Conservation (phyloP, 768 basidiomycete genomes). For the Zangia roseola region DNA sequence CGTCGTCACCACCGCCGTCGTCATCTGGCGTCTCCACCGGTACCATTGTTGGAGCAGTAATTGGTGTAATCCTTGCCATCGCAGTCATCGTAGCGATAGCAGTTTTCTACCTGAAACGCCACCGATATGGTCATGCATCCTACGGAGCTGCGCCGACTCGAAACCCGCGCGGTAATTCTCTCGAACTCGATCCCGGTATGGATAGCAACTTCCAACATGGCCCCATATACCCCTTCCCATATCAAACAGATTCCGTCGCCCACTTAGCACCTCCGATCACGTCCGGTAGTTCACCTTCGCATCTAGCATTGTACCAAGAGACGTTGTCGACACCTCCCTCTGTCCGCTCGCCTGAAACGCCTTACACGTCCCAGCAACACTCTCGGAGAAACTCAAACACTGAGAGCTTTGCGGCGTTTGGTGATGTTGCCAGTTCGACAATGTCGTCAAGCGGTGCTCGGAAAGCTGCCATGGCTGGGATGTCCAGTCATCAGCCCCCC, state of each 20-base stretch:
- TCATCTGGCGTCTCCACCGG: constrained; percentile 37
- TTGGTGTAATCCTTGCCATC: constrained; percentile 53
- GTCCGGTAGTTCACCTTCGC: background rate
- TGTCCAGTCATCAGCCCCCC: constrained; percentile 37
- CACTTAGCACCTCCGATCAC: constrained; percentile 13
- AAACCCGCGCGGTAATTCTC: constrained; percentile 34
- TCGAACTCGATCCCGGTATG: constrained; percentile 36
- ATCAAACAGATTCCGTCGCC: constrained; percentile 21
- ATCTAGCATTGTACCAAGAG: constrained; percentile 2
- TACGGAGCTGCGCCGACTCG: constrained; percentile 30
- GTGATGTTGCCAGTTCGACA: constrained; percentile 21
- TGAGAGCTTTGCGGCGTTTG: constrained; percentile 17
- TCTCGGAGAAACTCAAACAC: constrained; percentile 21
- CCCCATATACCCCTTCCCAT: constrained; percentile 35
- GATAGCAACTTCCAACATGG: constrained; percentile 32
- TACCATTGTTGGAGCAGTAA: constrained; percentile 47
- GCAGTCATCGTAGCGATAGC: constrained; percentile 51
- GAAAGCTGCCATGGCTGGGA: constrained; percentile 57
- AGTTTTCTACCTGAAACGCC: constrained; percentile 46
- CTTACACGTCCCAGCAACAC: constrained; percentile 7
- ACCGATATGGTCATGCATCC: constrained; percentile 21
- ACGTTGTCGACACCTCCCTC: constrained; percentile 9
- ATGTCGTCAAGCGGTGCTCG: constrained; percentile 42
- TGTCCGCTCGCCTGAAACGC: constrained; percentile 3
- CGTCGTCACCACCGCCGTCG: constrained; percentile 16